These are phyloP conservation scores for Chenopodium suecicum DNA, from an alignment of 148 eudicot genomes.

Conservation along the genomic window DNA sequence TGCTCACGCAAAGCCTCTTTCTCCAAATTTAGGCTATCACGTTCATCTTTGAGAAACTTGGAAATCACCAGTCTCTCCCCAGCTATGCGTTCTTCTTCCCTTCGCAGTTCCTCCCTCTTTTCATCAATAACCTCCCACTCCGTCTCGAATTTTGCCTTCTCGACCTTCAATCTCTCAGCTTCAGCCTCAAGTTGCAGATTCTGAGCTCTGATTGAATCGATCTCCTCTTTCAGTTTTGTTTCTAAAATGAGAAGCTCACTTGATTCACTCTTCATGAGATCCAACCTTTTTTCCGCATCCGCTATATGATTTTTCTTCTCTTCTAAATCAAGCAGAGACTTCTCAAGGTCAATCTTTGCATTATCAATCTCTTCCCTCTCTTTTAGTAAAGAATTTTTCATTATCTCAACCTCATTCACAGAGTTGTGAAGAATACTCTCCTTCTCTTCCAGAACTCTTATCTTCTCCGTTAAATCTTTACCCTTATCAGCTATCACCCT, in stretches of 20 bases:
- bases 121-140: conserved; percentile 92
- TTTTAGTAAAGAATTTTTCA: conserved; percentile 41
- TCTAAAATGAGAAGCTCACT: conserved; percentile 63
- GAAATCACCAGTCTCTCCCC: conserved; percentile 56
- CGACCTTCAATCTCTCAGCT: conserved; percentile 70
- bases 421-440: conserved; percentile 48
- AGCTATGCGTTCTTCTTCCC: conserved; percentile 69
- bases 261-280: conserved; percentile 72
- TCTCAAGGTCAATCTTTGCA: conserved; percentile 45
- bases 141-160: conserved; percentile 79
- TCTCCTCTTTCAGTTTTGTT: conserved; percentile 81
- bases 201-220: conserved; percentile 73
- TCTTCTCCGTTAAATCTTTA: conserved; percentile 57
- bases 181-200: conserved; percentile 72
- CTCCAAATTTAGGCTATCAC: conserved; percentile 71
- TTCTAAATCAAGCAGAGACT: conserved; percentile 49
- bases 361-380: conserved; percentile 54
- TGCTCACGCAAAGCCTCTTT: conserved; percentile 68
- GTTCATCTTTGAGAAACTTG: conserved; percentile 70
- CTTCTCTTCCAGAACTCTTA: conserved; percentile 46
- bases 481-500: conserved; percentile 59
- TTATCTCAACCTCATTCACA: conserved; percentile 48
- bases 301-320: conserved; percentile 50
- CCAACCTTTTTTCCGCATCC: conserved; percentile 57
- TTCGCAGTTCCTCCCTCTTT: conserved; percentile 68